Evolutionary conservation across 1,139 yeast genomes (phyloP).

Genomic region (Yamadazyma siamensis): DNA sequence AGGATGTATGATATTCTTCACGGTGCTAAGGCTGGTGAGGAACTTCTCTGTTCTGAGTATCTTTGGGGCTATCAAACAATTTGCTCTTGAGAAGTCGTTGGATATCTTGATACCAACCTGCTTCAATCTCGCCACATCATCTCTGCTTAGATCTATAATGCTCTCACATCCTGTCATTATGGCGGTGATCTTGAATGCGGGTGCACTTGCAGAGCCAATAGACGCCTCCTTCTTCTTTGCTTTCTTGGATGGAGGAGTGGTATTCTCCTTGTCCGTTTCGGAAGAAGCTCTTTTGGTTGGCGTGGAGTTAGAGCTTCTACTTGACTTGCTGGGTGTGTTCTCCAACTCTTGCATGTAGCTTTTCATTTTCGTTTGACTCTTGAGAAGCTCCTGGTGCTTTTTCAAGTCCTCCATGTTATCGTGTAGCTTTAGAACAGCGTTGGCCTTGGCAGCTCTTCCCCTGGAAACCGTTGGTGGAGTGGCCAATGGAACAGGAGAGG

Average conservation of each 20-base stretch:
- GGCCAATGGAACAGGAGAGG: slow-evolving; percentile 3
- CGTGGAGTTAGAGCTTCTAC: slow-evolving; percentile 6
- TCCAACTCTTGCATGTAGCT: slow-evolving; percentile 32
- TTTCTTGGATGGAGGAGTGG: slow-evolving; percentile 12
- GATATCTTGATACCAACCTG: slow-evolving; percentile 41
- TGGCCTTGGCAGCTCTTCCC: slow-evolving; percentile 56
- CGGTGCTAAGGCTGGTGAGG: slow-evolving; percentile 42
- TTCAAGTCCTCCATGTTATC: slow-evolving; percentile 66
- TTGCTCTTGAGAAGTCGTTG: slow-evolving; percentile 24
- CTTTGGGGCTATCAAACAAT: slow-evolving; percentile 72
- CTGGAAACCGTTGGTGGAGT: slow-evolving; percentile 1
- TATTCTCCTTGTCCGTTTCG: slow-evolving; percentile 10
- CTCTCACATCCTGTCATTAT: slow-evolving; percentile 65
- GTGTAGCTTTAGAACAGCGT: slow-evolving; percentile 67
- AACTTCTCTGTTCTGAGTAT: slow-evolving; percentile 84
- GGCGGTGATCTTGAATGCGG: slow-evolving; percentile 24
- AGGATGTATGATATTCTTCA: slow-evolving; percentile 44
- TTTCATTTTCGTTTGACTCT: slow-evolving; percentile 39
- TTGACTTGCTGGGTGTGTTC: slow-evolving; percentile 7
- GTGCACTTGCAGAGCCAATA: neutral
- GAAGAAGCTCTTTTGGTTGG: slow-evolving; percentile 3
- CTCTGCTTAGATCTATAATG: slow-evolving; percentile 35
- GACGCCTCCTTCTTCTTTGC: neutral
- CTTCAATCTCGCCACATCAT: slow-evolving; percentile 24
- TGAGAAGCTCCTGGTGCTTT: slow-evolving; percentile 48